Base-by-base conservation (phyloP, 179 eudicot genomes). In the Drosera spatulata region DNA sequence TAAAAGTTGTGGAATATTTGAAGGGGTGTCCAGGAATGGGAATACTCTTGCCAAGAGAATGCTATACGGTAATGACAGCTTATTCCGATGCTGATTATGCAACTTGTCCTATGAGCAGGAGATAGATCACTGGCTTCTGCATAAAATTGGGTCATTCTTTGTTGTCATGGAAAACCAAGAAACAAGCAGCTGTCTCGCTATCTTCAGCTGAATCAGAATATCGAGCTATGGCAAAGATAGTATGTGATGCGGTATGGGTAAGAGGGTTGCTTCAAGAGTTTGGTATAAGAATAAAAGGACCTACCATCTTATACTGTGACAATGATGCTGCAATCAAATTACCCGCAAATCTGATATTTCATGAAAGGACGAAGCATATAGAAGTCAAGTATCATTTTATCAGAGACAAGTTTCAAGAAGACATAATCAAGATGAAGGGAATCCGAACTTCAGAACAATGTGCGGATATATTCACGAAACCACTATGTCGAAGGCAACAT, bases 121-220 rank as follows among this genome's bases (percentile, higher is more conserved):
- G 13, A 0, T 44, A 53, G 2, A 13, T 50, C 0, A 45, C 44
- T 6, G 53, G 67, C 1, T 64, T 44, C 11, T 55, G 60, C 5
- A 42, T 64, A 1, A 6, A 45, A 0, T 7, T 64, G 0, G 54
- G 67, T 10, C 2, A 33, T 11, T 54, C 52, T 4, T 53, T 41
- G 0, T 33, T 64, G 1, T 54, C 67, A 0, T 54, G 67, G 67
- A 42, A 45, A 6, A 6, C 67, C 8, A 64, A 64, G 45, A 64
- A 64, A 46, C 44, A 54, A 6, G 40, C 10, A 0, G 51, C 55
- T 0, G 60, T 54, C 0, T 49, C 67, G 1, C 33, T 41, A 22
- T 64, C 60, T 2, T 42, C 59, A 33, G 60, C 41, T 2, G 67
- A 64, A 43, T 60, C 53, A 4, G 67, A 64, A 33, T 64, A 64